A percentile compares a stretch with the other conserved stretches of the same genome.
Conservation (phyloP, 1,284 basidiomycete genomes). For the Schizophyllum commune region DNA sequence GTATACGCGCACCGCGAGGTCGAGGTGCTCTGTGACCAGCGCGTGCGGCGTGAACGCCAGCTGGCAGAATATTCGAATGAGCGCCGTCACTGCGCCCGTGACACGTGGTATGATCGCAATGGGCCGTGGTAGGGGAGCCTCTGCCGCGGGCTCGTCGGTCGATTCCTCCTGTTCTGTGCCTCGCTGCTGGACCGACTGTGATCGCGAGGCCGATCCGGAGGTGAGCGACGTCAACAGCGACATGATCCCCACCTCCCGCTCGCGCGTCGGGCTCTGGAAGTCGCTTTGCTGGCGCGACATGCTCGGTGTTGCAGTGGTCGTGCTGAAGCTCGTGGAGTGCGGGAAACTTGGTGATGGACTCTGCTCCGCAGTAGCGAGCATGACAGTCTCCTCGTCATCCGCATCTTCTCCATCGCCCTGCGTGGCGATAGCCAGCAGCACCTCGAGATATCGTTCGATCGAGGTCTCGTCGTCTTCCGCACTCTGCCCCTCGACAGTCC, state of each 20-base stretch:
- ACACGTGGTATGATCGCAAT: constrained; percentile 5
- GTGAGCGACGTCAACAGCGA: constrained; percentile 55
- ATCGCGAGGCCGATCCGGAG: constrained; percentile 41
- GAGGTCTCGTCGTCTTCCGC: constrained; percentile 17
- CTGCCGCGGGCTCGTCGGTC: constrained; percentile 20
- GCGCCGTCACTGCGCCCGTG: constrained; percentile 47
- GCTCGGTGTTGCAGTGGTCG: constrained; percentile 39
- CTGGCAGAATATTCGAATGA: constrained; percentile 62
- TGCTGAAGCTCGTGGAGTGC: constrained; percentile 25
- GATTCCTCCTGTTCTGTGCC: constrained; percentile 17
- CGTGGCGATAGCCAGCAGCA: constrained; percentile 31
- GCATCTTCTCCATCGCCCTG: constrained; percentile 28
- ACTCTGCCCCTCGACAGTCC: constrained; percentile 34
- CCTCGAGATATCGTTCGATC: constrained; percentile 25
- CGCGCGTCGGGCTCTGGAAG: constrained; percentile 24
- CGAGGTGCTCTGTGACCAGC: constrained; percentile 33
- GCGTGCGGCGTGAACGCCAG: constrained; percentile 60
- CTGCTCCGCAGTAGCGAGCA: constrained; percentile 26
- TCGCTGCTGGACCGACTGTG: constrained; percentile 40
- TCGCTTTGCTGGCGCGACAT: constrained; percentile 53
- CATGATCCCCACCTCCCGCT: constrained; percentile 44
- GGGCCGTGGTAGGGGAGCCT: constrained; percentile 14
- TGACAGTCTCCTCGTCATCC: constrained; percentile 32
- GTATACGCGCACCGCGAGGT: constrained; percentile 47
- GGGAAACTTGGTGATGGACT: constrained; percentile 1